Evolutionary conservation across 2,329 filamentous ascomycete genomes (phyloP).

Genomic region (Colletotrichum horii): DNA sequence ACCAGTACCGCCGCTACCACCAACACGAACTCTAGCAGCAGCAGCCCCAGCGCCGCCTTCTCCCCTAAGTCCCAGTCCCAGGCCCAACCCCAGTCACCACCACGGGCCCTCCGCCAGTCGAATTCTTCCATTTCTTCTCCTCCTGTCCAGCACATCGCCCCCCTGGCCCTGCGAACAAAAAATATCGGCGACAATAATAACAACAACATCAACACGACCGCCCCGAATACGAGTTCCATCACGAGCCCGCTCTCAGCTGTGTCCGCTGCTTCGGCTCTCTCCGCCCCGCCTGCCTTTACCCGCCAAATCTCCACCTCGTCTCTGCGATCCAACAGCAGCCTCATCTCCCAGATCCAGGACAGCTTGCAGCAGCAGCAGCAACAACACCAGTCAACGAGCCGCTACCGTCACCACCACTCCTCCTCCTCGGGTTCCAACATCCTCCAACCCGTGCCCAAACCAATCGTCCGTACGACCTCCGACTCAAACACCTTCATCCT

Average conservation of each 20-base stretch:
- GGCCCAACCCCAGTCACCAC: neutral
- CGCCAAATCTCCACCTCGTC: constrained; percentile 13
- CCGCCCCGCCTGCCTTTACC: constrained; percentile 12
- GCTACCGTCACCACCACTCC: constrained; percentile 15
- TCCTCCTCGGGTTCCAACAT: neutral
- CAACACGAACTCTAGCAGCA: neutral
- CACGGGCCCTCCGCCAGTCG: neutral
- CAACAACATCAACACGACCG: neutral
- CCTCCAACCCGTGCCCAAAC: constrained; percentile 31
- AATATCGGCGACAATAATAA: neutral
- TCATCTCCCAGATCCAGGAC: constrained; percentile 26
- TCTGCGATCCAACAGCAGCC: constrained; percentile 14
- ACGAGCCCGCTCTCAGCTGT: constrained; percentile 7
- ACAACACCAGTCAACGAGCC: neutral
- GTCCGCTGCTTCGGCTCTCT: neutral
- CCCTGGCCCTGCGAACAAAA: constrained; percentile 14
- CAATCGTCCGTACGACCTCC: constrained; percentile 54
- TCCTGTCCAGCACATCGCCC: neutral
- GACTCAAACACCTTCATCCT: constrained; percentile 49
- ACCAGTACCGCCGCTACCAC: neutral
- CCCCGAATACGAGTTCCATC: constrained; percentile 16
- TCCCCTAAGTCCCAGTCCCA: constrained; percentile 9
- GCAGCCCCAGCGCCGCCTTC: neutral
- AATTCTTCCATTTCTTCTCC: neutral
- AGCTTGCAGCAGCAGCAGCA: constrained; percentile 18